These are phyloP conservation scores for Coemansia sp. DNA, from an alignment of 192 early-diverging fungal genomes.

Conservation along the genomic window DNA sequence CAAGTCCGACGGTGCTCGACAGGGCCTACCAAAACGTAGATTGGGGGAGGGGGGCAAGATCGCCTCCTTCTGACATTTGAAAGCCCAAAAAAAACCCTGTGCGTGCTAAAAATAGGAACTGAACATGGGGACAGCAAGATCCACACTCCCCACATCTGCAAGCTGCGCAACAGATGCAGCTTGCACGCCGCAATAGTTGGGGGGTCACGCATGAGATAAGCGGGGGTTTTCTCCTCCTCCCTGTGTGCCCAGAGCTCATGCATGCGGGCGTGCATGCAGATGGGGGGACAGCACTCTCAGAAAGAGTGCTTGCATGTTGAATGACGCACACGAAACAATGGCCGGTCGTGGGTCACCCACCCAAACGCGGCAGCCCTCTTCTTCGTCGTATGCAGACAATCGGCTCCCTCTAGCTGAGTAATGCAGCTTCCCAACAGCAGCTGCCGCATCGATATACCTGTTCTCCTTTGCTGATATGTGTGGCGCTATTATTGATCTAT, in stretches of 20 bases:
- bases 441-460: conserved; percentile 4
- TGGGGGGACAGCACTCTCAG: neutral
- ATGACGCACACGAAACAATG: conserved; percentile 8
- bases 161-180: neutral
- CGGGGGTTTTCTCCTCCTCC: neutral
- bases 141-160: neutral
- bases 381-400: conserved; percentile 8
- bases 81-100: neutral
- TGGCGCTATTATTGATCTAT: conserved; percentile 10
- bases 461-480: conserved; percentile 10
- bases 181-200: conserved; percentile 13
- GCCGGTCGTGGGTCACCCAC: conserved; percentile 7
- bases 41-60: no score
- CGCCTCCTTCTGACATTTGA: neutral
- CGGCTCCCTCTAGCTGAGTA: conserved; percentile 9
- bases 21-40: no score
- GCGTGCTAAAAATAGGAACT: conserved; percentile 11
- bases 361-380: neutral
- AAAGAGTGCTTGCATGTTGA: conserved; percentile 1
- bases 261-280: conserved; percentile 3
- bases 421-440: conserved; percentile 1
- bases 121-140: neutral
- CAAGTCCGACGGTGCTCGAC: no score
- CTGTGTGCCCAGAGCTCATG: conserved; percentile 1
- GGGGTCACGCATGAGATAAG: conserved; percentile 8